Base-by-base conservation (phyloP, 2,329 filamentous ascomycete species). In the Arthrobotrys iridis region DNA sequence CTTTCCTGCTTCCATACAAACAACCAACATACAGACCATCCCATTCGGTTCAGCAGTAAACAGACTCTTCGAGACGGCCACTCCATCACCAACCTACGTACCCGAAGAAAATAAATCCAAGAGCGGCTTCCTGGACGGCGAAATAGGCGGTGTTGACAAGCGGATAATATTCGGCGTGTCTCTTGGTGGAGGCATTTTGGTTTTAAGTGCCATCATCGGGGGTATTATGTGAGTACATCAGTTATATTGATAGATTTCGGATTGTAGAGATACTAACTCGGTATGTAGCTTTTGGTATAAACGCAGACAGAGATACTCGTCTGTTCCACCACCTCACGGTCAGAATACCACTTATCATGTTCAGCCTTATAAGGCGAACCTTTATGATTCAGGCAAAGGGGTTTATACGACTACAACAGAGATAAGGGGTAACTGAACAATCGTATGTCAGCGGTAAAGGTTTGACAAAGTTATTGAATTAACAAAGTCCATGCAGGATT, bases 91-190 rank as follows among this genome's bases (percentile, higher is more conserved):
- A 2, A 84, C 85, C 0, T 87, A 83, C 57, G 79, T 82, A 4
- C 82, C 84, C 2, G 37, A 37, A 13, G 26, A 84, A 4, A 80
- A 82, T 4, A 40, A 55, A 41, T 22, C 70, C 18, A 33, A 66
- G 0, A 74, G 35, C 3, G 24, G 79, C 2, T 62, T 78, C 5
- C 24, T 81, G 0, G 68, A 81, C 2, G 80, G 79, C 0, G 74
- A 80, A 28, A 79, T 80, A 0, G 68, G 79, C 0, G 83, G 84
- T 0, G 81, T 83, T 1, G 81, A 81, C n/a, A 85, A 83, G 28
- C 83, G 83, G 20, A 62, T 86, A 33, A 84, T 87, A 46, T 81
- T 87, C 24, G 86, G 86, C 2, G 78, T 86, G 0, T 83, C 82
- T 41, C 82, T 87, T 0, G 85, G 86, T 0, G 58, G 85, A 7